phyloP scores from a whole-genome alignment of 768 basidiomycete genomes.

The Psilocybe sp. region DNA sequence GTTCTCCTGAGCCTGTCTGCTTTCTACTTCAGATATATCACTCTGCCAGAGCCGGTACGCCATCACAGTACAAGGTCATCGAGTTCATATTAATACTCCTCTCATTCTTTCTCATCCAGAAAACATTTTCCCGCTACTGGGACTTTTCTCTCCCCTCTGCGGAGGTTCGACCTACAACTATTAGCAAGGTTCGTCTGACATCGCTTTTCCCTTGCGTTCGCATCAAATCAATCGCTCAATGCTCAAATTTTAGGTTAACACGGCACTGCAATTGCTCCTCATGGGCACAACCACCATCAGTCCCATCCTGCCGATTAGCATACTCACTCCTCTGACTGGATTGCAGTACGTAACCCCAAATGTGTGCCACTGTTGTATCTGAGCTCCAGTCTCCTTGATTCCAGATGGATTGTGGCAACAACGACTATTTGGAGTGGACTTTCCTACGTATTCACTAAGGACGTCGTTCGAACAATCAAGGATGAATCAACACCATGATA shows the following conservation, averaged over 20 bases:
- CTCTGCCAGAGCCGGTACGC: conserved; percentile 82
- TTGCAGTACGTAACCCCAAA: conserved; percentile 64
- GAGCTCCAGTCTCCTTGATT: conserved; percentile 2
- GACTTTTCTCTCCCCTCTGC: conserved; percentile 94
- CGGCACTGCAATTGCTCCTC: conserved; percentile 83
- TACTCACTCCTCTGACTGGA: conserved; percentile 51
- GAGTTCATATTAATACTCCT: too few species aligned
- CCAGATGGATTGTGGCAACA: conserved; percentile 80
- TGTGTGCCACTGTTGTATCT: background rate
- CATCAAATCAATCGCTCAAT: conserved; percentile 3
- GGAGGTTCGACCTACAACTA: conserved; percentile 88
- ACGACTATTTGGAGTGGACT: conserved; percentile 93
- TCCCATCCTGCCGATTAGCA: conserved; percentile 68
- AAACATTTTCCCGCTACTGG: conserved; percentile 93
- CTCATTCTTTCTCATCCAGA: conserved; percentile 39
- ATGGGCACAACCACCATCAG: conserved; percentile 89
- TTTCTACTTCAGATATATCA: conserved; percentile 90
- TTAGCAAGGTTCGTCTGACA: conserved; percentile 70
- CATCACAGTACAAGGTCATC: conserved; percentile 1
- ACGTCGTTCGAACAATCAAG: conserved; percentile 50
- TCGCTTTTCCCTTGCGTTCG: background rate
- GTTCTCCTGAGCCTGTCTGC: conserved; percentile 82
- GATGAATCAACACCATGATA: too few species aligned
- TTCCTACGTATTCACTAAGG: conserved; percentile 75
- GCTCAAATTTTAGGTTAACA: conserved; percentile 66